These are phyloP conservation scores for Polytrichum formosum DNA, from an alignment of 225 moss, liverwort and hornwort species.

Conservation along the genomic window DNA sequence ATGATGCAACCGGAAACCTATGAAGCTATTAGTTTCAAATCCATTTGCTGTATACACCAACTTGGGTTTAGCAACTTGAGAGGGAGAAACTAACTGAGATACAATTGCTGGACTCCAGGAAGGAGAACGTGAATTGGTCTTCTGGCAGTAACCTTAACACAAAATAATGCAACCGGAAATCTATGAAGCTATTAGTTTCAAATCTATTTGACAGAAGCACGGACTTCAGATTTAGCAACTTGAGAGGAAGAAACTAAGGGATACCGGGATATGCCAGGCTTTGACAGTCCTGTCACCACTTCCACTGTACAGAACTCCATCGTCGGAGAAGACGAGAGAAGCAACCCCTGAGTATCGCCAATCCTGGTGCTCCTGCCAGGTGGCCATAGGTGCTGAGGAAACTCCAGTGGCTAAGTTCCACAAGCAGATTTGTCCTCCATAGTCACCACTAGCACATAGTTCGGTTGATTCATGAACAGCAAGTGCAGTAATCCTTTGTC, in stretches of 20 bases:
- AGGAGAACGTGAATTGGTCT: neutral
- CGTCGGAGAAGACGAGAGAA: slow-evolving; percentile 62
- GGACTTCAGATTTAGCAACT: too few relatives aligned
- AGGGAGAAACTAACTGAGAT: slow-evolving; percentile 33
- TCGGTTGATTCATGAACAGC: slow-evolving; percentile 56
- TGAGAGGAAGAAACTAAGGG: too few relatives aligned
- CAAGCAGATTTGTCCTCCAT: slow-evolving; percentile 49
- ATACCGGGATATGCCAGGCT: slow-evolving; percentile 77
- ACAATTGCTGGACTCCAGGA: slow-evolving; percentile 48
- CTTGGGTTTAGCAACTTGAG: too few relatives aligned
- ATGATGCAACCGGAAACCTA: too few relatives aligned
- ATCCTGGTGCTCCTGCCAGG: slow-evolving; percentile 85
- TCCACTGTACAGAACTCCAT: slow-evolving; percentile 83
- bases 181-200: too few relatives aligned
- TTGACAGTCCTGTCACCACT: slow-evolving; percentile 93
- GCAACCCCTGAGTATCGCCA: slow-evolving; percentile 90
- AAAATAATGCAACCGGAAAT: too few relatives aligned
- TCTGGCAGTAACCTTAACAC: too few relatives aligned
- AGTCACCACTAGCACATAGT: slow-evolving; percentile 83
- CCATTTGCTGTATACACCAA: too few relatives aligned
- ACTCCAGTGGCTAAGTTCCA: slow-evolving; percentile 51
- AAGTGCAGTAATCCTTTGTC: slow-evolving; percentile 66
- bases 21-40: too few relatives aligned
- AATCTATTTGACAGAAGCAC: too few relatives aligned
- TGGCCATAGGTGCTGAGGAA: slow-evolving; percentile 34